Evolutionary conservation across 495 filamentous ascomycete genomes (phyloP).

Genomic region (Parmelia sp.): DNA sequence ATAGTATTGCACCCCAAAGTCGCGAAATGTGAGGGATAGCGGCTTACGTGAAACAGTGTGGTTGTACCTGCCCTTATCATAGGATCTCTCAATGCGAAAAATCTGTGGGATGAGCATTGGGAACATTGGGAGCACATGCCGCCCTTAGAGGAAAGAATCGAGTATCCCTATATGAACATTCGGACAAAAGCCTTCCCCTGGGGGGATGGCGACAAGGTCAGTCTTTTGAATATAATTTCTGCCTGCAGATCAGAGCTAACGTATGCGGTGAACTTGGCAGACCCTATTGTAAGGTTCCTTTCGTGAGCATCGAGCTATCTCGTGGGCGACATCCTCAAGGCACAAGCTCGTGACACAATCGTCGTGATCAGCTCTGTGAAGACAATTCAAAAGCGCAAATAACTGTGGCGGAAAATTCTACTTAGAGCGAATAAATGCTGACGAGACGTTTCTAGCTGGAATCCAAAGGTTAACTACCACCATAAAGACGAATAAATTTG

Average conservation of each 20-base stretch:
- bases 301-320: neutral
- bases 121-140: slow-evolving; percentile 84
- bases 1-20: slow-evolving; percentile 54
- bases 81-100: slow-evolving; percentile 71
- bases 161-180: slow-evolving; percentile 95
- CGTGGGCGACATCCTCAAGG: neutral
- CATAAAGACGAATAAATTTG: slow-evolving; percentile 75
- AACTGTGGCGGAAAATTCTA: neutral
- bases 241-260: neutral
- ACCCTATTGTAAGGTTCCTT: slow-evolving; percentile 58
- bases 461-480: slow-evolving; percentile 89
- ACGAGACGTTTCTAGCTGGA: slow-evolving; percentile 63
- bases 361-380: neutral
- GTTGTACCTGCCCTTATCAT: slow-evolving; percentile 64
- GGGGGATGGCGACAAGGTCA: slow-evolving; percentile 89
- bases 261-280: slow-evolving; percentile 27
- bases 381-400: neutral
- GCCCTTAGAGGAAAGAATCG: slow-evolving; percentile 75
- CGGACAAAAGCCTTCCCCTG: slow-evolving; percentile 83
- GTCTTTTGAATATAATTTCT: too few relatives aligned
- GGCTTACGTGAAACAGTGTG: slow-evolving; percentile 42
- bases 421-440: neutral
- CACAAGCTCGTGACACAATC: neutral
- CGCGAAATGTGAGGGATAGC: neutral
- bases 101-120: slow-evolving; percentile 91